Conservation (phyloP, 306 rosid genomes). For the Lablab purpureus region DNA sequence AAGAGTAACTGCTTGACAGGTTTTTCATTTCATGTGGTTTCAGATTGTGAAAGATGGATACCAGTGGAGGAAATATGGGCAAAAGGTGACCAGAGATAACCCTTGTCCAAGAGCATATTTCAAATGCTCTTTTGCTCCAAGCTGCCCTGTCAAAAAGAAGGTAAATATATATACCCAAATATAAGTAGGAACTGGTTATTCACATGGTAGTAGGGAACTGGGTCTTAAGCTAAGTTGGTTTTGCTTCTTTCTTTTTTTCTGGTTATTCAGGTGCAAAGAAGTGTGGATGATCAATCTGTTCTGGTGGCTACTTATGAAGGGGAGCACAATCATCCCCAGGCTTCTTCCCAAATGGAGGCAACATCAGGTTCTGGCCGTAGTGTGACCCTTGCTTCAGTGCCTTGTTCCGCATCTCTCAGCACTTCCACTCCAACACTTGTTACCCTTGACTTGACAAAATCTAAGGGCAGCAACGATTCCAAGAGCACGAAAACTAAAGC, state of each 20-base stretch:
- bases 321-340: slow-evolving; percentile 86
- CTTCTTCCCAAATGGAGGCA: slow-evolving; percentile 62
- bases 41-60: slow-evolving; percentile 97
- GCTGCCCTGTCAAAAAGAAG: slow-evolving; percentile 97
- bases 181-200: slow-evolving; percentile 6
- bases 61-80: slow-evolving; percentile 99
- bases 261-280: slow-evolving; percentile 88
- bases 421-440: slow-evolving; percentile 57
- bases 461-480: slow-evolving; percentile 57
- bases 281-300: slow-evolving; percentile 88
- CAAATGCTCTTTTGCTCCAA: slow-evolving; percentile 99
- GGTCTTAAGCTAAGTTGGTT: slow-evolving; percentile 28
- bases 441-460: slow-evolving; percentile 69
- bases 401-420: slow-evolving; percentile 54
- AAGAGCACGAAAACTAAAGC: slow-evolving; percentile 50
- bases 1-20: slow-evolving; percentile 36
- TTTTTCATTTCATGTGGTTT: slow-evolving; percentile 38
- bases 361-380: slow-evolving; percentile 63
- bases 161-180: slow-evolving; percentile 47
- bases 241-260: slow-evolving; percentile 1
- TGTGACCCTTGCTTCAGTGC: slow-evolving; percentile 52
- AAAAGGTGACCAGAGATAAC: slow-evolving; percentile 97
- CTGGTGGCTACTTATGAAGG: slow-evolving; percentile 98
- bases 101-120: slow-evolving; percentile 98
- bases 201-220: not conserved